Evolutionary conservation across 2,329 filamentous ascomycete species (phyloP).

Genomic region (Fusarium lyarnte): DNA sequence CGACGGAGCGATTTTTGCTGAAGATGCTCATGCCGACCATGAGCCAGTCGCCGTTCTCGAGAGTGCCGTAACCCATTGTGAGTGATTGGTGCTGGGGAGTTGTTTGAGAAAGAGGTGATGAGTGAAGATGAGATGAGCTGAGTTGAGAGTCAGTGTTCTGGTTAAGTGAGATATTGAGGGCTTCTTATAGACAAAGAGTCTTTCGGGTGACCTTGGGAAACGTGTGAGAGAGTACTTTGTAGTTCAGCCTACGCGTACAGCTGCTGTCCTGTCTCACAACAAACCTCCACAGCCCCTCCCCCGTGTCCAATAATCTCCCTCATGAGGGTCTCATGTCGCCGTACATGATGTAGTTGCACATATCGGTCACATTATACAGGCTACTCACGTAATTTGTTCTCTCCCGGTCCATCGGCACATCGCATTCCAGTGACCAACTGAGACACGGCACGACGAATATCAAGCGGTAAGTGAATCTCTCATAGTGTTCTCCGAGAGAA

Average conservation of each 20-base stretch:
- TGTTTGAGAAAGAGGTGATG: background rate
- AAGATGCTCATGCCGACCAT: slow-evolving; percentile 9
- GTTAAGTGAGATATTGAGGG: fast-evolving
- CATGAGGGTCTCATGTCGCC: fast-evolving
- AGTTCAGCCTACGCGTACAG: background rate
- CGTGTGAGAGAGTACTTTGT: fast-evolving
- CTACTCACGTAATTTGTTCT: background rate
- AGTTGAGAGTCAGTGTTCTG: background rate
- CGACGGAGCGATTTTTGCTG: slow-evolving; percentile 3
- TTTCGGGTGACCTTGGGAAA: fast-evolving
- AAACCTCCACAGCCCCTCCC: fast-evolving
- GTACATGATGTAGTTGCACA: background rate
- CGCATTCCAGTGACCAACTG: background rate
- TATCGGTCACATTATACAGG: background rate
- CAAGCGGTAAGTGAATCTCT: background rate
- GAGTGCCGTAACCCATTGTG: slow-evolving; percentile 6
- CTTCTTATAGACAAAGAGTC: background rate
- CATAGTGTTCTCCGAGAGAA: fast-evolving
- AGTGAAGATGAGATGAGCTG: background rate
- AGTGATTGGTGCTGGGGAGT: background rate
- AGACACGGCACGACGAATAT: background rate
- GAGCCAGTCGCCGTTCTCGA: slow-evolving; percentile 16
- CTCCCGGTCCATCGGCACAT: background rate
- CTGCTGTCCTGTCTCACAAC: background rate
- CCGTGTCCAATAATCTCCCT: background rate